Base-by-base conservation (phyloP, 1,139 yeast genomes). In the Pichia sp. region DNA sequence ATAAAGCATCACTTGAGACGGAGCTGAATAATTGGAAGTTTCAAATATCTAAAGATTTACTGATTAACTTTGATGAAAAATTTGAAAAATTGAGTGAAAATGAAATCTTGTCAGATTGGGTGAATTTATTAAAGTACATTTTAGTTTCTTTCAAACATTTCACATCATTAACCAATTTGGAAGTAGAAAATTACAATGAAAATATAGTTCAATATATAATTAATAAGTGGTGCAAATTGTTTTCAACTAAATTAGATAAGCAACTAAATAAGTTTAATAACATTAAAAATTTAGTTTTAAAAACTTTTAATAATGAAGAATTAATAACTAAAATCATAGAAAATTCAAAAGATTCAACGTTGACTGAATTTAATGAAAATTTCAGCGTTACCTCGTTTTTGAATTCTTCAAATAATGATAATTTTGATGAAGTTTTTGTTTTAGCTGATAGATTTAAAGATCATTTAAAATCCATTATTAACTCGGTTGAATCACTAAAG, bases 131-230 rank as follows among this genome's bases (percentile, higher is more conserved):
- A 16, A 54, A 55, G 28, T 54, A 53, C 34, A 49, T 61, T 3
- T 54, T 67, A 22, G 45, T 47, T 5, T 58, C 67, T 6, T 67
- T 65, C 54, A 66, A 65, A 47, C 58, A 57, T 22, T 67, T 61
- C 49, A 58, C 67, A 1, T 67, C 70, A 14, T 53, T 67, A 46
- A 60, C 59, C 4, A 59, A 54, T 28, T 48, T 66, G 25, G 49
- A 53, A 28, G 27, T 41, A 18, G 41, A 36, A 19, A 11, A 36
- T 19, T 16, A 16, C 3, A 22, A 48, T 16, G 52, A 52, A 3
- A 33, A 44, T 8, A 45, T 53, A 28, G 53, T 65, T 16, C 53
- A 56, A 9, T 45, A 45, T 13, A 39, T 65, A 3, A 31, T 64
- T 3, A 18, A 45, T 3, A 31, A 33, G 9, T 66, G 69, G 68